phyloP scores from a whole-genome alignment of 805 yeast genomes.

The Suhomyces prunicola region DNA sequence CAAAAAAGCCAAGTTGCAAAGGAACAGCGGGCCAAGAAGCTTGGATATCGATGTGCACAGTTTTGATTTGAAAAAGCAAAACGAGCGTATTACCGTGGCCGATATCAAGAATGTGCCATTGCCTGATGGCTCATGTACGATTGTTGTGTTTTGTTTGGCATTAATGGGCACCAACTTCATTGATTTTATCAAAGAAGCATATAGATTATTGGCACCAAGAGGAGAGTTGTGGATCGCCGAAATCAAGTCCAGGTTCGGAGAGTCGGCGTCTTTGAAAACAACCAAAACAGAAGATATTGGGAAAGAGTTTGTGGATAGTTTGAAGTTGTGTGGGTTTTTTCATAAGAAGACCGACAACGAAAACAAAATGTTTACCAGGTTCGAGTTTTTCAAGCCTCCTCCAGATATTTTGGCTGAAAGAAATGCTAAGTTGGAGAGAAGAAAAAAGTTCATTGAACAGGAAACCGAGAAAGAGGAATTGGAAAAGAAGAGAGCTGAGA shows the following conservation, averaged over 20 bases:
- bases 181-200: constrained; percentile 88
- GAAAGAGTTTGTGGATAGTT: constrained; percentile 73
- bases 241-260: constrained; percentile 86
- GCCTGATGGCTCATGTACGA: constrained; percentile 69
- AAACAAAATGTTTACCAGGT: constrained; percentile 92
- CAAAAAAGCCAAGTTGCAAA: constrained; percentile 12
- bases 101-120: constrained; percentile 91
- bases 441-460: constrained; percentile 65
- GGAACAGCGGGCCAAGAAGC: constrained; percentile 26
- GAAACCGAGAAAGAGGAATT: constrained; percentile 62
- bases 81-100: constrained; percentile 91
- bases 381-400: constrained; percentile 89
- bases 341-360: constrained; percentile 82
- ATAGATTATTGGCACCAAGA: constrained; percentile 78
- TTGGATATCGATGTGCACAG: constrained; percentile 69
- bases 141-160: constrained; percentile 92
- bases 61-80: constrained; percentile 88
- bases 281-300: constrained; percentile 48
- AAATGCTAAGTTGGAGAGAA: constrained; percentile 58
- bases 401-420: constrained; percentile 62
- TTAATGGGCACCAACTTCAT: constrained; percentile 96
- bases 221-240: constrained; percentile 98
- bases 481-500: constrained; percentile 48
- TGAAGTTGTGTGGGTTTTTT: constrained; percentile 79
- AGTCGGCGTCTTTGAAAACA: constrained; percentile 31